These are phyloP conservation scores for Neurospora africana DNA, from an alignment of 495 filamentous ascomycete species.

Conservation along the genomic window DNA sequence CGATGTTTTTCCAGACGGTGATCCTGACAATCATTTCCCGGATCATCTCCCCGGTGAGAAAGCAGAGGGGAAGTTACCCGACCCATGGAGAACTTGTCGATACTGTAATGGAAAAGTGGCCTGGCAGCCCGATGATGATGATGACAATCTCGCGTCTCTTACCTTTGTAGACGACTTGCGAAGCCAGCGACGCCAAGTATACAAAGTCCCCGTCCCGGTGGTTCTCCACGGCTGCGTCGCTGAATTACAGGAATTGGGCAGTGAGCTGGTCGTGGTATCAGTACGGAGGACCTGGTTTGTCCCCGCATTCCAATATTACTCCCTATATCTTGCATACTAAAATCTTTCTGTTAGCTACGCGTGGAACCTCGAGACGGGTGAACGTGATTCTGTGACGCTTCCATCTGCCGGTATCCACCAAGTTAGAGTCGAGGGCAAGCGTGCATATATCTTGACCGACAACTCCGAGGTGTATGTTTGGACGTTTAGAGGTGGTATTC, in stretches of 20 bases:
- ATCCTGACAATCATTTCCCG: background rate
- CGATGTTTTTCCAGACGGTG: background rate
- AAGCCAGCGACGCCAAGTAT: constrained; percentile 17
- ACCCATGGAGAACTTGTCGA: background rate
- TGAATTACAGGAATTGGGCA: constrained; percentile 15
- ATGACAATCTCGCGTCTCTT: background rate
- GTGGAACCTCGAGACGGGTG: constrained; percentile 6
- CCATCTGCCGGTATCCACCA: background rate
- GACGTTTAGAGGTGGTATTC: background rate
- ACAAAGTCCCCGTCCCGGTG: constrained; percentile 7
- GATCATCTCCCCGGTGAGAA: background rate
- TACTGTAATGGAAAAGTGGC: constrained; percentile 24
- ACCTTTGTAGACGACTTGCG: constrained; percentile 19
- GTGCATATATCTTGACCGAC: background rate
- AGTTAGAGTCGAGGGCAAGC: background rate
- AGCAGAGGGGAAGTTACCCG: too few relatives aligned
- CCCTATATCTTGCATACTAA: background rate
- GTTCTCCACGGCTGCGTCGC: background rate
- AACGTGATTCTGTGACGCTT: background rate
- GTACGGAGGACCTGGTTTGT: constrained; percentile 17
- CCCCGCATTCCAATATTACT: background rate
- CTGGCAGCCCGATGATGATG: constrained; percentile 6
- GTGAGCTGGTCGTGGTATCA: constrained; percentile 16
- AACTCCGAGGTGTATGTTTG: background rate
- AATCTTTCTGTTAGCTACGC: constrained; percentile 7